Percentiles rank a stretch among this genome's conserved stretches.
phyloP scores from a whole-genome alignment of 805 yeast genomes.

The Metschnikowia gelsemii region DNA sequence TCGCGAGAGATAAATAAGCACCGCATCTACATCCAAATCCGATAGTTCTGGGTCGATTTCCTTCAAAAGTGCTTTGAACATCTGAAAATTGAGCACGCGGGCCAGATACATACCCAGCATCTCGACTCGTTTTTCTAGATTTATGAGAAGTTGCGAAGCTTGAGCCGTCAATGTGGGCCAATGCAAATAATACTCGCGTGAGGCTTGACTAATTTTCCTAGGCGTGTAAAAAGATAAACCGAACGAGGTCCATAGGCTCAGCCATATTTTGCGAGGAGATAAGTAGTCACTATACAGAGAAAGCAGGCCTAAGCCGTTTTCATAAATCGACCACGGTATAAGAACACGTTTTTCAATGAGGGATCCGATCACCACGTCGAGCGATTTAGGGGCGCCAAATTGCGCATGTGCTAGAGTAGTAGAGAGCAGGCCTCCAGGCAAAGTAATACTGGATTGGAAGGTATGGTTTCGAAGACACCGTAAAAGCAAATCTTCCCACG shows the following conservation, averaged over 20 bases:
- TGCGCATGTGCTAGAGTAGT: conserved; percentile 7
- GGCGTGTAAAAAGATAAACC: conserved; percentile 3
- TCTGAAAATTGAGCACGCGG: conserved; percentile 16
- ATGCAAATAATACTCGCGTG: conserved; percentile 26
- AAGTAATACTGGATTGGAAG: conserved; percentile 20
- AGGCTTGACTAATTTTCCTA: neutral
- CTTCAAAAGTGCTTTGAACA: conserved; percentile 14
- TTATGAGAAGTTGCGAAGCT: conserved; percentile 3
- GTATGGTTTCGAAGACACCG: conserved; percentile 13
- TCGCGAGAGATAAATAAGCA: conserved; percentile 29
- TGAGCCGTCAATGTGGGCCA: conserved; percentile 21
- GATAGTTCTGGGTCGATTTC: conserved; percentile 16
- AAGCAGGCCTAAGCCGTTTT: conserved; percentile 1
- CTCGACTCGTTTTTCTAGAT: conserved; percentile 6
- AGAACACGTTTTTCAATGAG: conserved; percentile 19
- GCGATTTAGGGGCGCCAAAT: conserved; percentile 33
- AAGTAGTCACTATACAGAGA: conserved; percentile 9
- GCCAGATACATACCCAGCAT: conserved; percentile 20
- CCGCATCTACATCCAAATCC: conserved; percentile 27
- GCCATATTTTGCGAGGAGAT: conserved; percentile 13
- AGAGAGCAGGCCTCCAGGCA: conserved; percentile 21
- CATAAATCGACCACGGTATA: conserved; percentile 19
- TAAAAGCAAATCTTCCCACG: conserved; percentile 34
- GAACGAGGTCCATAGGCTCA: conserved; percentile 4
- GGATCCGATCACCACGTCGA: conserved; percentile 27